phyloP scores from a whole-genome alignment of 805 yeast genomes.

The Ogataea minuta region DNA sequence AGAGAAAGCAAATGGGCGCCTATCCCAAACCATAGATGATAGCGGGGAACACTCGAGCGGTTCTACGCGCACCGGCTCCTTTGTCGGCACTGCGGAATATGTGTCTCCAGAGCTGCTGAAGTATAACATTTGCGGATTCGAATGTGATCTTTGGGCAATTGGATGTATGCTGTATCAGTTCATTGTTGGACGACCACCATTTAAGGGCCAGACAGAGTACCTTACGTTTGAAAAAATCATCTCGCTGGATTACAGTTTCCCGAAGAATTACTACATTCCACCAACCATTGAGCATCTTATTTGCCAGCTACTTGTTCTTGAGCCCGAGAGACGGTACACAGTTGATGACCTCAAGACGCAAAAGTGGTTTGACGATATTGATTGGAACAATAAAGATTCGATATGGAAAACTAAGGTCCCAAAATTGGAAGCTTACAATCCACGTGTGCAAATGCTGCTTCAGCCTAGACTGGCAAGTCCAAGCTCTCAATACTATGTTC shows the following conservation, averaged over 20 bases:
- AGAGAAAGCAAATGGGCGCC: conserved; percentile 28
- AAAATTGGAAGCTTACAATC: conserved; percentile 63
- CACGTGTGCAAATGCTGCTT: conserved; percentile 27
- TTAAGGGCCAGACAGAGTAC: conserved; percentile 82
- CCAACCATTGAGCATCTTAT: conserved; percentile 63
- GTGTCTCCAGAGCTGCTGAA: conserved; percentile 88
- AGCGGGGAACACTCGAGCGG: conserved; percentile 27
- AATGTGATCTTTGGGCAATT: conserved; percentile 89
- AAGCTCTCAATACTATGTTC: conserved; percentile 23
- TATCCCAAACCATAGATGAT: conserved; percentile 15
- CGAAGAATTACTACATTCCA: conserved; percentile 58
- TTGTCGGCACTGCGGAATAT: conserved; percentile 97
- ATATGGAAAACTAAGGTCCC: conserved; percentile 76
- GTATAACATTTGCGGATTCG: conserved; percentile 76
- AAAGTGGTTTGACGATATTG: conserved; percentile 63
- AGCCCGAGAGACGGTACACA: conserved; percentile 64
- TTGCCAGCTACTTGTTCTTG: conserved; percentile 60
- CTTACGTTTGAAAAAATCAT: conserved; percentile 88
- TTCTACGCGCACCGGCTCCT: conserved; percentile 58
- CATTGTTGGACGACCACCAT: conserved; percentile 83
- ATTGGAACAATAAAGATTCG: conserved; percentile 62
- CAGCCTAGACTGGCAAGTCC: conserved; percentile 21
- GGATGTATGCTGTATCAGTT: conserved; percentile 88
- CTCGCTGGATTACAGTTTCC: conserved; percentile 68
- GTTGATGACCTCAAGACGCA: conserved; percentile 60